phyloP scores from a whole-genome alignment of 768 basidiomycete species.

The Podaxis carcinomalis region DNA sequence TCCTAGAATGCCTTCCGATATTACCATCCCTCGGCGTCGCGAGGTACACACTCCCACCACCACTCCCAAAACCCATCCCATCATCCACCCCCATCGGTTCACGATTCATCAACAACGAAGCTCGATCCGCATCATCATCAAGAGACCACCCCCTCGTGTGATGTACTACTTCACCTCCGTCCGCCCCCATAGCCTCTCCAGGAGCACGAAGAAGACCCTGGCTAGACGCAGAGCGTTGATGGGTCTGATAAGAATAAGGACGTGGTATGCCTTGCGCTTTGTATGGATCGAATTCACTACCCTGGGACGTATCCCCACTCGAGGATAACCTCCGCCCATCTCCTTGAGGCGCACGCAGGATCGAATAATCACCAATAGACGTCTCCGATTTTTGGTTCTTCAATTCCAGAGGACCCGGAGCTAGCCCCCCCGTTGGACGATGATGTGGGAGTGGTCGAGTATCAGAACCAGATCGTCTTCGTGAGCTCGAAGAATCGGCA shows the following conservation, averaged over 20 bases:
- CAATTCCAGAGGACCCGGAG: background rate
- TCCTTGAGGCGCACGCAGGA: background rate
- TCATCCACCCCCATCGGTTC: slow-evolving; percentile 6
- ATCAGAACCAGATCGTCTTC: background rate
- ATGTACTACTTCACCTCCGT: background rate
- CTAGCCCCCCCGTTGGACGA: background rate
- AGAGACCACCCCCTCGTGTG: slow-evolving; percentile 5
- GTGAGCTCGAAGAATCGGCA: background rate
- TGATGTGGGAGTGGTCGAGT: background rate
- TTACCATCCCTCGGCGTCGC: background rate
- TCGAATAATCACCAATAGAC: background rate
- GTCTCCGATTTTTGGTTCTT: background rate
- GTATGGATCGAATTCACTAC: slow-evolving; percentile 5
- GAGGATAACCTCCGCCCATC: background rate
- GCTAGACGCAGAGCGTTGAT: background rate
- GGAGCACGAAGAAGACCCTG: background rate
- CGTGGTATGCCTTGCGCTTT: background rate
- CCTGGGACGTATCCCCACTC: background rate
- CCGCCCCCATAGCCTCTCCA: background rate
- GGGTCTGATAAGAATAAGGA: background rate
- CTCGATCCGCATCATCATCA: slow-evolving; percentile 1
- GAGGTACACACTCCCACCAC: background rate
- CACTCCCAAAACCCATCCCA: background rate
- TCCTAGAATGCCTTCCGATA: background rate
- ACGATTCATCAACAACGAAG: slow-evolving; percentile 2